These are phyloP conservation scores for Pseudonectria buxi DNA, from an alignment of 2,329 filamentous ascomycete species.

Conservation along the genomic window DNA sequence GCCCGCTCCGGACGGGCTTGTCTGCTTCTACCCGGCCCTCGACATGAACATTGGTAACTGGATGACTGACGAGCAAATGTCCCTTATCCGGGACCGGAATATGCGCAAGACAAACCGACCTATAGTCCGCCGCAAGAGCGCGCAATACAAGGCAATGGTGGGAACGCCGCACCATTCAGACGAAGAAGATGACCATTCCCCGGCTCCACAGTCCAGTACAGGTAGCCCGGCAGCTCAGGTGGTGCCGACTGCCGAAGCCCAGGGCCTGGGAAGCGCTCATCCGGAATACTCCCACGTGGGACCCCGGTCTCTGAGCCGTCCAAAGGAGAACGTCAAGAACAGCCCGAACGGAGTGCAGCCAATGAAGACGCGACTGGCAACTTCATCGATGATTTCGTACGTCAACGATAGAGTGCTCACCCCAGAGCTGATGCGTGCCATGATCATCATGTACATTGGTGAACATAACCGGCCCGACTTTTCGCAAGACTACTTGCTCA, in stretches of 20 bases:
- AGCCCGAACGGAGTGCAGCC: slow-evolving; percentile 49
- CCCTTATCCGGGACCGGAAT: slow-evolving; percentile 77
- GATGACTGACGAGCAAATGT: slow-evolving; percentile 99
- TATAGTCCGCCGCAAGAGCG: slow-evolving; percentile 76
- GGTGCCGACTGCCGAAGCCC: slow-evolving; percentile 5
- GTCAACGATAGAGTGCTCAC: slow-evolving; percentile 93
- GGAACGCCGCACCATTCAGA: slow-evolving; percentile 78
- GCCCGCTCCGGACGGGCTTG: slow-evolving; percentile 69
- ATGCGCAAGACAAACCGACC: slow-evolving; percentile 70
- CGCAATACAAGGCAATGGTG: slow-evolving; percentile 79
- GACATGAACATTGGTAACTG: slow-evolving; percentile 98
- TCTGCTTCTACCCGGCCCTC: slow-evolving; percentile 82
- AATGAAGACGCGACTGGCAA: slow-evolving; percentile 80
- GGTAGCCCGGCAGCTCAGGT: slow-evolving; percentile 6
- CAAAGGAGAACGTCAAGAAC: slow-evolving; percentile 16
- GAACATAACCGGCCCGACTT: slow-evolving; percentile 92
- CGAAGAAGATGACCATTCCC: slow-evolving; percentile 51
- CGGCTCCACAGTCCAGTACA: slow-evolving; percentile 8
- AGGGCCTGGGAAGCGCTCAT: slow-evolving; percentile 28
- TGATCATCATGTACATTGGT: slow-evolving; percentile 97
- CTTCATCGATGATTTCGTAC: slow-evolving; percentile 96
- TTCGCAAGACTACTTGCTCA: slow-evolving; percentile 81
- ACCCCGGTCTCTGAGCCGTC: slow-evolving; percentile 25
- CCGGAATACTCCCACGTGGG: slow-evolving; percentile 46
- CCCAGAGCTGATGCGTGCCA: slow-evolving; percentile 97